Conservation (phyloP, 2,329 filamentous ascomycete species). For the Talaromyces sp. region DNA sequence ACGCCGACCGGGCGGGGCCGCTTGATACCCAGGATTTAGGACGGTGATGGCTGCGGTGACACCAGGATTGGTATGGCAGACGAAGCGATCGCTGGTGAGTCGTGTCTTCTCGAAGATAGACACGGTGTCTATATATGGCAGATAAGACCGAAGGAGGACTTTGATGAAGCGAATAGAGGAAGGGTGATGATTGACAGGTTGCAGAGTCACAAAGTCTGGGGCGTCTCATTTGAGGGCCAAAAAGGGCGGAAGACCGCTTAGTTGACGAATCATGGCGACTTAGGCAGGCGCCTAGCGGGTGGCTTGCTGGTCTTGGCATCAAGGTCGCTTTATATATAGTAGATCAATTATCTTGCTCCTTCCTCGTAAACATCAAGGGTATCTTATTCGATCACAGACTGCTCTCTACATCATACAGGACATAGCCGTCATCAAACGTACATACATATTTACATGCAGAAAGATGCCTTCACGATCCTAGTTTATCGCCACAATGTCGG, state of each 20-base stretch:
- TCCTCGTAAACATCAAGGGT: background rate
- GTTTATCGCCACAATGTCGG: constrained; percentile 48
- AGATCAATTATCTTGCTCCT: too few species aligned
- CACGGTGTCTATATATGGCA: background rate
- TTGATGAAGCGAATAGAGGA: background rate
- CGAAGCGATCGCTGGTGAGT: background rate
- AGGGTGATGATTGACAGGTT: background rate
- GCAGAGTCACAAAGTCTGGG: background rate
- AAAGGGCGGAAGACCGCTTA: background rate
- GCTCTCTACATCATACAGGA: background rate
- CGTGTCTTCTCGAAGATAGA: background rate
- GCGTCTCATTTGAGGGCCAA: background rate
- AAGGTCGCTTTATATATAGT: background rate
- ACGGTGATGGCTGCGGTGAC: background rate
- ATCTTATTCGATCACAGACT: background rate
- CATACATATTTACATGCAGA: constrained; percentile 20
- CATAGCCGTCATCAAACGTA: background rate
- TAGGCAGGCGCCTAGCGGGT: background rate
- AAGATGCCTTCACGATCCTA: background rate
- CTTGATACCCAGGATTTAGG: background rate
- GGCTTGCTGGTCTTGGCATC: constrained; percentile 2
- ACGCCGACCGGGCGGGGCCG: constrained; percentile 1
- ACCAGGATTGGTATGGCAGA: background rate
- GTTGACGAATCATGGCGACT: background rate
- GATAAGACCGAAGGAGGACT: background rate